A percentile compares a stretch with the other conserved stretches of the same genome.
These are phyloP conservation scores for Ophiostoma triangulosporum DNA, from an alignment of 2,329 filamentous ascomycete genomes.

Conservation along the genomic window DNA sequence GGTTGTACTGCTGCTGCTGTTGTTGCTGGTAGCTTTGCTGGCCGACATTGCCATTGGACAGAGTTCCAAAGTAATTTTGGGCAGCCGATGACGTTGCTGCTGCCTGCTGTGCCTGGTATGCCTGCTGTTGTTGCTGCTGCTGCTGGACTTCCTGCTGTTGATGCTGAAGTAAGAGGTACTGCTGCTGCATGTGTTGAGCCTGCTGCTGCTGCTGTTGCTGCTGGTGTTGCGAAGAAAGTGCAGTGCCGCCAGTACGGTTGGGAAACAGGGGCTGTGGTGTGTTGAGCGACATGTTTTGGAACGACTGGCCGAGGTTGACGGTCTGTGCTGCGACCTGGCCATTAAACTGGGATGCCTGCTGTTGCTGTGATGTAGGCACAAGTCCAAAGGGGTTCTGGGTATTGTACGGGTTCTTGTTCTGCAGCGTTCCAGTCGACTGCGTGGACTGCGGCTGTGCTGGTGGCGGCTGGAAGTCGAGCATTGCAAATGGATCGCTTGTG, in stretches of 20 bases:
- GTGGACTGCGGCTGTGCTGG: constrained; percentile 46
- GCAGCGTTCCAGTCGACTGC: constrained; percentile 49
- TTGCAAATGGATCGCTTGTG: constrained; percentile 50
- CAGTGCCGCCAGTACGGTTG: constrained; percentile 51
- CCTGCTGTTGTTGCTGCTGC: constrained; percentile 15
- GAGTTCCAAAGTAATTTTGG: constrained; percentile 9
- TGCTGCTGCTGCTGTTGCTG: constrained; percentile 18
- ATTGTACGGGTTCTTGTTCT: constrained; percentile 41
- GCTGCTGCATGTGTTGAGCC: constrained; percentile 5
- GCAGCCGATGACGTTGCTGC: neutral
- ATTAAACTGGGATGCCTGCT: neutral
- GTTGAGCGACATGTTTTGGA: constrained; percentile 62
- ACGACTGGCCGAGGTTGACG: constrained; percentile 46
- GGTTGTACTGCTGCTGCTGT: constrained; percentile 21
- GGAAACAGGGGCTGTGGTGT: constrained; percentile 50
- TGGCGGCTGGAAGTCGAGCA: constrained; percentile 43
- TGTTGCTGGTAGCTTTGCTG: constrained; percentile 18
- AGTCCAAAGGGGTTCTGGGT: constrained; percentile 54
- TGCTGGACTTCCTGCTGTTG: constrained; percentile 27
- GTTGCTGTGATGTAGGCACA: constrained; percentile 19
- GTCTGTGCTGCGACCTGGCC: constrained; percentile 9
- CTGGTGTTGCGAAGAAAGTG: constrained; percentile 15
- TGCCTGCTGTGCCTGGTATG: constrained; percentile 8
- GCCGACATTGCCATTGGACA: neutral
- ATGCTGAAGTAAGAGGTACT: constrained; percentile 17